phyloP scores from a whole-genome alignment of 495 filamentous ascomycete genomes.

The Penicillium diatomitis region DNA sequence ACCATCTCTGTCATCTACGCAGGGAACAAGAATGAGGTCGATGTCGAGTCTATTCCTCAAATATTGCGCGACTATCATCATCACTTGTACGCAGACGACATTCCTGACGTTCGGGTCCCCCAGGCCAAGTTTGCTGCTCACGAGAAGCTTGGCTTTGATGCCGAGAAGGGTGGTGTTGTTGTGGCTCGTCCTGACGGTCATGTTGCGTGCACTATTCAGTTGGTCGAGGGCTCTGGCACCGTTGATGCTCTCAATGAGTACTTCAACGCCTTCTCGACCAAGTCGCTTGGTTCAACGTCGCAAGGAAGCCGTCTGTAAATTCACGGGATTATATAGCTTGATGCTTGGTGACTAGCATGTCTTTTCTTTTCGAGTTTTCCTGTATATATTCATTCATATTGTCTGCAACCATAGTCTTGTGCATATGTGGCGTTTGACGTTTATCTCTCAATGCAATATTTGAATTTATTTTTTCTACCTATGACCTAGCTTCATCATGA shows the following conservation, averaged over 20 bases:
- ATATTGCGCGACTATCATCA: conserved; percentile 65
- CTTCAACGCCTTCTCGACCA: conserved; percentile 57
- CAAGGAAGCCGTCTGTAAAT: conserved; percentile 32
- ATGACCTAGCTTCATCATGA: conserved; percentile 5
- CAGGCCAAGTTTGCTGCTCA: conserved; percentile 65
- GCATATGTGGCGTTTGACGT: conserved; percentile 28
- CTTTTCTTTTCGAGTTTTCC: conserved; percentile 4
- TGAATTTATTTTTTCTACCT: conserved; percentile 1
- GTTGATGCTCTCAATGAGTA: conserved; percentile 77
- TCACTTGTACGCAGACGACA: conserved; percentile 80
- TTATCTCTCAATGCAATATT: no score
- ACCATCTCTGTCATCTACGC: conserved; percentile 68
- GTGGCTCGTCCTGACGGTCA: conserved; percentile 83
- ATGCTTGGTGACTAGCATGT: conserved; percentile 7
- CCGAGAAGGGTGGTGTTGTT: conserved; percentile 65
- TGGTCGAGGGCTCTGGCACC: conserved; percentile 68
- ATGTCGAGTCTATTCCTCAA: conserved; percentile 57
- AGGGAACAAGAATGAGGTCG: conserved; percentile 49
- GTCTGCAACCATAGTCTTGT: conserved; percentile 14
- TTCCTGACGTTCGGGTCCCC: conserved; percentile 62
- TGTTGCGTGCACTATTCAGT: conserved; percentile 61
- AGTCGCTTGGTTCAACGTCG: conserved; percentile 31
- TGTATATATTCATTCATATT: conserved; percentile 18
- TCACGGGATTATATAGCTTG: background rate
- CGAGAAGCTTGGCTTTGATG: conserved; percentile 74